Base-by-base conservation (phyloP, 192 early-diverging fungal species). In the Backusella westeae region DNA sequence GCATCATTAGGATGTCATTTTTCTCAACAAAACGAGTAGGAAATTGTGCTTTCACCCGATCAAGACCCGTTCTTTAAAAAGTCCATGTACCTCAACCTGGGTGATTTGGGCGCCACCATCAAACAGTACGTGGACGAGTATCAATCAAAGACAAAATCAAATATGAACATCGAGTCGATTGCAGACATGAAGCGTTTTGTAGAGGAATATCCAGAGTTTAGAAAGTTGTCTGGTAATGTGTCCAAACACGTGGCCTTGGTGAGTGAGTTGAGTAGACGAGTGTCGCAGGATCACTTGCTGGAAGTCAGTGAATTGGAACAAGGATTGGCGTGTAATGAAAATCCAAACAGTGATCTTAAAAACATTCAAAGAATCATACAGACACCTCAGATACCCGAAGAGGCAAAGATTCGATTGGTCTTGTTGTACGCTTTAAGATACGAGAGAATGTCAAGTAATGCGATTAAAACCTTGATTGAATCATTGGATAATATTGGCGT, bases 101-200 rank as follows among this genome's bases (percentile, higher is more conserved):
- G 98, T 71, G 97, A 98, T 74, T 85, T 99, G 35, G 96, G 98
- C 3, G 91, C 87, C 7, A 94, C 94, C 35, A 97, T 99, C 84
- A 98, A 97, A 73, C 83, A 88, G 29, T 97, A 97, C 80, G 96
- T 98, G 44, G 94, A 96, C 74, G 93, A 96, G 74, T 99, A 96
- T 81, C 98, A 99, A 82, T 75, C 85, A 38, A 96, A 96, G 80
- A 95, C 98, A 19, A 90, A 97, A 79, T 94, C 93, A 6, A 93
- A 92, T 67, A 92, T 92, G 83, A 91, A 95, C 73, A 95, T 99
- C 73, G 95, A 99, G 71, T 96, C 94, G 21, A 98, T 99, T 73
- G 83, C 92, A 8, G 97, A 99, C 77, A 99, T 99, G 98, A 99
- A 99, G 81, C 89, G 93, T 63, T 99, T 99, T 90, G 95, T 99